Evolutionary conservation across 139 green algal species (phyloP).

Genomic region (Parachlorella kessleri): DNA sequence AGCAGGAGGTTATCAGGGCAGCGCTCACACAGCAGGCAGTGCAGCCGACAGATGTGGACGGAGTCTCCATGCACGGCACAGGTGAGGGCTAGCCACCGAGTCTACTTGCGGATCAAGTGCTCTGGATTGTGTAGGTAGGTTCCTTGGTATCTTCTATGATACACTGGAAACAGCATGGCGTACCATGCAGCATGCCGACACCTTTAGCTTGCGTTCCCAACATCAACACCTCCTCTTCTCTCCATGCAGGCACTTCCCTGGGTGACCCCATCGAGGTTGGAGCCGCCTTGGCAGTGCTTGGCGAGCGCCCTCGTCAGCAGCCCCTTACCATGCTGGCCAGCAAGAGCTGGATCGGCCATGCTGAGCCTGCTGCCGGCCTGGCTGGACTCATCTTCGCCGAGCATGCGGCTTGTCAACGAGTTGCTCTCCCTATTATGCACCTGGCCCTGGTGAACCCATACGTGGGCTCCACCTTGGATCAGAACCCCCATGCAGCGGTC

Average conservation of each 20-base stretch:
- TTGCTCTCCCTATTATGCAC: slow-evolving; percentile 55
- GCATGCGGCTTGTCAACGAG: not conserved
- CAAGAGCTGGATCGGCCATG: slow-evolving; percentile 88
- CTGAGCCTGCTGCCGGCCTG: slow-evolving; percentile 80
- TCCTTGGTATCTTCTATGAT: no score
- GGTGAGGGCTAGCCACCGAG: slow-evolving; percentile 34
- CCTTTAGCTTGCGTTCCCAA: no score
- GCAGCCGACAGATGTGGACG: not conserved
- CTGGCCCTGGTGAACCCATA: slow-evolving; percentile 65
- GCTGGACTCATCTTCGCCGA: slow-evolving; percentile 66
- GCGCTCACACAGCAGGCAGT: slow-evolving; percentile 43
- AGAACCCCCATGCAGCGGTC: slow-evolving; percentile 11
- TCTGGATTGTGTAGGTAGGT: no score
- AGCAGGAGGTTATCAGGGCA: slow-evolving; percentile 73
- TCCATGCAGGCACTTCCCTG: slow-evolving; percentile 49
- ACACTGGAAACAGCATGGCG: no score
- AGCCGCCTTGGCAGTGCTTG: slow-evolving; percentile 40
- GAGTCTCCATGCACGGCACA: slow-evolving; percentile 74
- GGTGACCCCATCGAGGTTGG: slow-evolving; percentile 80
- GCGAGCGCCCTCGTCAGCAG: not conserved
- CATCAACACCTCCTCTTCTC: not conserved
- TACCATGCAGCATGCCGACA: no score
- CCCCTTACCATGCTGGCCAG: slow-evolving; percentile 54
- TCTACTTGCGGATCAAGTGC: no score
- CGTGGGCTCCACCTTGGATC: slow-evolving; percentile 48